A percentile compares a stretch with the other conserved stretches of the same genome.
Conservation (phyloP, 2,329 filamentous ascomycete genomes). For the Monilinia fructigena region DNA sequence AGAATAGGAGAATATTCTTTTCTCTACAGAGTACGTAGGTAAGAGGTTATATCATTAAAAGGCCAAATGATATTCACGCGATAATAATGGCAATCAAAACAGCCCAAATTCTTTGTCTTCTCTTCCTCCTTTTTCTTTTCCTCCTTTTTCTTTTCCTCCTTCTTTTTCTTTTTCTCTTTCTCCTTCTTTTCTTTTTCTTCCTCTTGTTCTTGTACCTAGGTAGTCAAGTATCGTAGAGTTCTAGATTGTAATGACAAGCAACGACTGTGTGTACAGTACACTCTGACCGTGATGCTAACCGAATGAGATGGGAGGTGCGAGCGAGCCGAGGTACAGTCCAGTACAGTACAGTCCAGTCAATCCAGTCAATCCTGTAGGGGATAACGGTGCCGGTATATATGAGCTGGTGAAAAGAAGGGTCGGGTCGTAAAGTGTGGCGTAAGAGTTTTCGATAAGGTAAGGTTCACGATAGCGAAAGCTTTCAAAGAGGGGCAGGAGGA, state of each 20-base stretch:
- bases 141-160: too few relatives aligned
- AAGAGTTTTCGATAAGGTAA: neutral
- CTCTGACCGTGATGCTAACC: neutral
- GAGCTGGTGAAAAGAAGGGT: neutral
- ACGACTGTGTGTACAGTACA: neutral
- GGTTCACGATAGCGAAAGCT: constrained; percentile 12
- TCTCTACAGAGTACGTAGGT: too few relatives aligned
- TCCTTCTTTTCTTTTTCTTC: neutral
- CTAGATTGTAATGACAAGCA: constrained; percentile 3
- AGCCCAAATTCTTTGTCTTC: constrained; percentile 3
- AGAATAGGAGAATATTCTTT: too few relatives aligned
- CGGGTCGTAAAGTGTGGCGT: neutral
- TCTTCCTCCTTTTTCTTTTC: too few relatives aligned
- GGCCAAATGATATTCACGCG: neutral
- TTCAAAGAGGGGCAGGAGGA: constrained; percentile 5
- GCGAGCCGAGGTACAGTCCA: neutral
- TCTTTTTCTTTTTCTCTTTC: neutral
- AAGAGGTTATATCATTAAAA: neutral
- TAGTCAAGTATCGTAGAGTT: neutral
- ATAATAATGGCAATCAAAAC: neutral
- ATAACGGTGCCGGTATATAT: neutral
- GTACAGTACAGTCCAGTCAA: too few relatives aligned
- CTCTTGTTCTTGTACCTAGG: too few relatives aligned
- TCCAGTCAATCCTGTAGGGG: too few relatives aligned
- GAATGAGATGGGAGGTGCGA: neutral